Evolutionary conservation across 2,329 filamentous ascomycete genomes (phyloP).

Genomic region (Monosporascus sp.): DNA sequence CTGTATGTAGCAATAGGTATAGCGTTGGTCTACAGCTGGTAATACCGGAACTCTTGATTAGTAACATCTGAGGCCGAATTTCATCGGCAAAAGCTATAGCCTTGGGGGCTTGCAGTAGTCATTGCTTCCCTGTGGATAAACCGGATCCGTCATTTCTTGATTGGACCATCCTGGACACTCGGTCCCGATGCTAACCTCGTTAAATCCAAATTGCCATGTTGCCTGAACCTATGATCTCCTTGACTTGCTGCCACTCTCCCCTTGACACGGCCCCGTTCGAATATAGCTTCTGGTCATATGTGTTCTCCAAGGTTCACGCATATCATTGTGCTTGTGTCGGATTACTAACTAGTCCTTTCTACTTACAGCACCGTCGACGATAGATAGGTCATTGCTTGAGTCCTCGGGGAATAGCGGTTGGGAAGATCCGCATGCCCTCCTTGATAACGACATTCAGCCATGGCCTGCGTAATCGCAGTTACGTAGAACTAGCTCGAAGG

Average conservation of each 20-base stretch:
- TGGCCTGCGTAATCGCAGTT: slow-evolving; percentile 26
- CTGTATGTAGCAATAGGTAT: too few species aligned
- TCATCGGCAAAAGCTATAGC: too few species aligned
- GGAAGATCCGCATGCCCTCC: too few species aligned
- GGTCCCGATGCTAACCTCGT: slow-evolving; percentile 26
- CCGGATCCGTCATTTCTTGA: not conserved
- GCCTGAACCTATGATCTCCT: slow-evolving; percentile 23
- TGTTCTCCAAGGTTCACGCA: slow-evolving; percentile 17
- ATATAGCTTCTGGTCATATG: slow-evolving; percentile 13
- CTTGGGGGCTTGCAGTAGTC: too few species aligned
- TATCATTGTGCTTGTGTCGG: slow-evolving; percentile 26
- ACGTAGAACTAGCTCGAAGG: slow-evolving; percentile 25
- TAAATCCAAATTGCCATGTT: slow-evolving; percentile 29
- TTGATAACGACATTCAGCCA: slow-evolving; percentile 21
- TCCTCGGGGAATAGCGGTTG: slow-evolving; percentile 13
- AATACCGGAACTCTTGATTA: too few species aligned
- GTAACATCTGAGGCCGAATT: too few species aligned
- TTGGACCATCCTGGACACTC: slow-evolving; percentile 12
- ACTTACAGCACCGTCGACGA: slow-evolving; percentile 13
- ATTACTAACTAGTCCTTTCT: slow-evolving; percentile 21
- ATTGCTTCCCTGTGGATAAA: too few species aligned
- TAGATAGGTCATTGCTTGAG: slow-evolving; percentile 22
- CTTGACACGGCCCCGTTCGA: slow-evolving; percentile 22
- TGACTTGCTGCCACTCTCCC: slow-evolving; percentile 27
- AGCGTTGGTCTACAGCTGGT: too few species aligned